Evolutionary conservation across 805 yeast species (phyloP).

Genomic region (Myxozyma vanderwaltii): DNA sequence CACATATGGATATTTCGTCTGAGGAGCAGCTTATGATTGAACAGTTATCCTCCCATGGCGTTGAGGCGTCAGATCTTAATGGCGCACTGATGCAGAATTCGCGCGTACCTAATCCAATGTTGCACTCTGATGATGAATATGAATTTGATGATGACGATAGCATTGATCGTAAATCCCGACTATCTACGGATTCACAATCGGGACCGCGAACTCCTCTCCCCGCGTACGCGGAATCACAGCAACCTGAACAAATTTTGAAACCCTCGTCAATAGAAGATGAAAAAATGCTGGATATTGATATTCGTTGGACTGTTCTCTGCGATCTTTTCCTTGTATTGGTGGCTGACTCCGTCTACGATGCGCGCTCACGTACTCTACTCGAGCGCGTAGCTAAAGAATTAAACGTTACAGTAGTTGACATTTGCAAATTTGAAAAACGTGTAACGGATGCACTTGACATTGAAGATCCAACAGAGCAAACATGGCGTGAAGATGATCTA

Average conservation of each 20-base stretch:
- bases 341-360: conserved; percentile 83
- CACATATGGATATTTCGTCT: conserved; percentile 74
- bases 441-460: conserved; percentile 88
- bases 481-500: conserved; percentile 66
- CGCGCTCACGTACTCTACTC: conserved; percentile 82
- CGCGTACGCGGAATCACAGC: conserved; percentile 17
- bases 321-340: conserved; percentile 80
- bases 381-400: conserved; percentile 65
- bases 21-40: conserved; percentile 88
- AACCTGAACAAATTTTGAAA: conserved; percentile 7
- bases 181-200: background rate
- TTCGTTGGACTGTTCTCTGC: conserved; percentile 92
- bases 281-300: conserved; percentile 59
- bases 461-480: conserved; percentile 77
- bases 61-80: conserved; percentile 70
- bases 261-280: conserved; percentile 33
- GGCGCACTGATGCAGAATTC: conserved; percentile 58
- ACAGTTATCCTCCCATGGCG: conserved; percentile 78
- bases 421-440: conserved; percentile 85
- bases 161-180: too few relatives aligned
- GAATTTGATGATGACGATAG: background rate
- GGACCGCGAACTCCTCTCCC: conserved; percentile 17
- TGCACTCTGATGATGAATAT: conserved; percentile 18
- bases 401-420: conserved; percentile 63
- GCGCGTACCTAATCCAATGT: conserved; percentile 54